phyloP scores from a whole-genome alignment of 331 rosid genomes.

The Malus hybrid region DNA sequence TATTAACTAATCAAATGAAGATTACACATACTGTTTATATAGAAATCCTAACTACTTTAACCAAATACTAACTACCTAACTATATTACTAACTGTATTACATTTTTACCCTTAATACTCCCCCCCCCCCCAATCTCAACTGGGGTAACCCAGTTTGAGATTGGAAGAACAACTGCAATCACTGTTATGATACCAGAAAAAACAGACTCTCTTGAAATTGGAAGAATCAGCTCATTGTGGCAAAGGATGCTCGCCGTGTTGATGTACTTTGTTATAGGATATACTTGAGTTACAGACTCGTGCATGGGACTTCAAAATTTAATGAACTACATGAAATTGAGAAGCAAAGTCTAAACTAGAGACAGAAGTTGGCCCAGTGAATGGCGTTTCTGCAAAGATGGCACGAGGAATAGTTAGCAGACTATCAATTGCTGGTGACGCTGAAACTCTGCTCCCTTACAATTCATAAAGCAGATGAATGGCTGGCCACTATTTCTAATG shows the following conservation, averaged over 20 bases:
- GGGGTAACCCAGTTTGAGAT: too few species aligned
- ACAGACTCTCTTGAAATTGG: slow-evolving; percentile 39
- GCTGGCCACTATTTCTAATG: slow-evolving; percentile 48
- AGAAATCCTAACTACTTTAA: too few species aligned
- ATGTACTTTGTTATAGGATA: slow-evolving; percentile 80
- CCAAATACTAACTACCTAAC: too few species aligned
- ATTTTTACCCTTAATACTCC: too few species aligned
- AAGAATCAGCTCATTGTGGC: slow-evolving; percentile 89
- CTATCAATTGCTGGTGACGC: slow-evolving; percentile 86
- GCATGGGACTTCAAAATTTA: slow-evolving; percentile 71
- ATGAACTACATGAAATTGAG: slow-evolving; percentile 72
- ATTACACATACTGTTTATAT: too few species aligned
- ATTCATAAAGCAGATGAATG: slow-evolving; percentile 77
- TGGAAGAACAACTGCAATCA: too few species aligned
- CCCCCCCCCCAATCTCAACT: too few species aligned
- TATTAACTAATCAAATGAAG: too few species aligned
- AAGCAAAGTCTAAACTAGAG: slow-evolving; percentile 84
- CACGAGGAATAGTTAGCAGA: slow-evolving; percentile 94
- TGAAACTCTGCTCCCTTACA: slow-evolving; percentile 82
- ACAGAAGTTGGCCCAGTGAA: slow-evolving; percentile 82
- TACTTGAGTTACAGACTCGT: slow-evolving; percentile 88
- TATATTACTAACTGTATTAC: too few species aligned
- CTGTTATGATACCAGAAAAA: too few species aligned
- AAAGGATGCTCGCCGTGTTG: slow-evolving; percentile 99
- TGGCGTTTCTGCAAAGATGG: slow-evolving; percentile 93